Percentiles rank a stretch among this genome's conserved stretches.
Conservation (phyloP, 768 basidiomycete species). For the Gyrodon lividus region DNA sequence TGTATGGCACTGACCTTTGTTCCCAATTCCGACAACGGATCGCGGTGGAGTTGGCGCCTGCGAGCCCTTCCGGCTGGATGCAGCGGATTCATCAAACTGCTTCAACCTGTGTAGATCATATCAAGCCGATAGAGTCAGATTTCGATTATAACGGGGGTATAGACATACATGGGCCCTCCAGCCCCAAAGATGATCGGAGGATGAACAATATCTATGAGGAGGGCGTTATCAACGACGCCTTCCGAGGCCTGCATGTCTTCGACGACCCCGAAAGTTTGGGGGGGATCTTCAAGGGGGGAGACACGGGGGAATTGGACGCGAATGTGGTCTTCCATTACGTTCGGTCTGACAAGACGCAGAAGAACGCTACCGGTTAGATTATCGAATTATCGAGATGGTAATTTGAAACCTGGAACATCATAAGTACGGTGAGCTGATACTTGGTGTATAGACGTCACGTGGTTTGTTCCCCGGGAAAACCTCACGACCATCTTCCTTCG, state of each 20-base stretch:
- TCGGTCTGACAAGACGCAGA: background rate
- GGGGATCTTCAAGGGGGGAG: slow-evolving; percentile 7
- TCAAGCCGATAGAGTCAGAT: background rate
- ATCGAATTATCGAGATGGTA: too few species aligned
- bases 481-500: too few species aligned
- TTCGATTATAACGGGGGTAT: background rate
- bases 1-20: slow-evolving; percentile 57
- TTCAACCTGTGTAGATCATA: slow-evolving; percentile 53
- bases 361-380: too few species aligned
- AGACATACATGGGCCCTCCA: slow-evolving; percentile 68
- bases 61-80: slow-evolving; percentile 67
- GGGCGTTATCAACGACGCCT: slow-evolving; percentile 11
- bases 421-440: too few species aligned
- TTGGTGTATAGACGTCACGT: too few species aligned
- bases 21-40: slow-evolving; percentile 86
- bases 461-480: too few species aligned
- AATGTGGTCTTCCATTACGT: slow-evolving; percentile 17
- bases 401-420: too few species aligned
- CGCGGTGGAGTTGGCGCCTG: slow-evolving; percentile 76
- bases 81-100: slow-evolving; percentile 73
- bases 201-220: slow-evolving; percentile 14
- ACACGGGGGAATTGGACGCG: slow-evolving; percentile 10
- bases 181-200: slow-evolving; percentile 69
- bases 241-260: slow-evolving; percentile 27
- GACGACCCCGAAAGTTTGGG: slow-evolving; percentile 17